Conservation (phyloP, 352 stramenopile genomes). For the Phytophthora litchii region DNA sequence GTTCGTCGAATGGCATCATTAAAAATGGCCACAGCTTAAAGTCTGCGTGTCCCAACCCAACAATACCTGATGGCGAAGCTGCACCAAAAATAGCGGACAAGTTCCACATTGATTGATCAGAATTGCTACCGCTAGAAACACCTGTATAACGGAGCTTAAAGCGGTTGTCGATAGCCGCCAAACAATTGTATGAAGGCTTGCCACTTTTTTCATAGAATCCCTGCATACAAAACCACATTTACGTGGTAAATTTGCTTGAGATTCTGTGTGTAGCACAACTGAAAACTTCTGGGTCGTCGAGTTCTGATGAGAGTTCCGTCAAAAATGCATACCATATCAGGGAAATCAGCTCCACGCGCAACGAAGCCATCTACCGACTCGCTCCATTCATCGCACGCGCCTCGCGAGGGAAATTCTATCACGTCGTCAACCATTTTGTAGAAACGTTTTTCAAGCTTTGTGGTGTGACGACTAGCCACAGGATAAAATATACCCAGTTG, state of each 20-base stretch:
- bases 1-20: neutral
- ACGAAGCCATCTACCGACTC: conserved; percentile 6
- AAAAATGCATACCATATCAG: conserved; percentile 10
- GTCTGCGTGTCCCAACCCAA: neutral
- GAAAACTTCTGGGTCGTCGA: neutral
- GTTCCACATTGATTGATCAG: conserved; percentile 17
- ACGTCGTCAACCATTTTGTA: conserved; percentile 14
- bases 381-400: conserved; percentile 1
- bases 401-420: conserved; percentile 2
- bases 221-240: neutral
- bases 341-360: neutral
- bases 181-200: conserved; percentile 1
- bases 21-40: neutral
- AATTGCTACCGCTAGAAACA: conserved; percentile 9
- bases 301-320: conserved; percentile 7
- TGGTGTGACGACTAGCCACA: conserved; percentile 2
- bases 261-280: neutral
- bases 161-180: conserved; percentile 8
- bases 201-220: conserved; percentile 13
- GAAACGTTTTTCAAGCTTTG: conserved; percentile 2
- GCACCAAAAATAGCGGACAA: neutral
- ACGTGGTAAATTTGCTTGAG: neutral
- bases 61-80: neutral
- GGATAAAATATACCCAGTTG: neutral
- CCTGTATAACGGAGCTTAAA: conserved; percentile 4